Base-by-base conservation (phyloP, 495 filamentous ascomycete species). In the Hypoxylon rickii region DNA sequence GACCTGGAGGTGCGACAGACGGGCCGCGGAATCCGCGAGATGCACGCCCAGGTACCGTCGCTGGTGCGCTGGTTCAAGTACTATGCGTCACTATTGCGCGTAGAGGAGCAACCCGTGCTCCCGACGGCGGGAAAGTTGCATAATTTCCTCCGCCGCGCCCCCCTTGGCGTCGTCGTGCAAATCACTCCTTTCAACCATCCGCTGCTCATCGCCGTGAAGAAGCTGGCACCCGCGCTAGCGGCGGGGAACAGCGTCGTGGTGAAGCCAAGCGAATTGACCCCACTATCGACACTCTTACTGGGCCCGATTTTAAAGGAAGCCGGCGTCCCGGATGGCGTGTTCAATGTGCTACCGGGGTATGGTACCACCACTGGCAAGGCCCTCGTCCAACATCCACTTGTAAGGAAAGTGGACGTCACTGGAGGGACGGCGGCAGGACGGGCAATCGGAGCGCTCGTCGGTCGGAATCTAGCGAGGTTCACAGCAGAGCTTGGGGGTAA, bases 141-240 rank as follows among this genome's bases (percentile, higher is more conserved):
- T 51, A 86, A 86, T 61, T 85, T 83, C 46, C 65, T 85, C 33
- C 80, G 80, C 17, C 77, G 83, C 13, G 68, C 76, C 3, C 84
- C 85, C 0, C 67, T 88, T 0, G 85, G 85, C 18, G 84, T 87
- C 0, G 83, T 86, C 0, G 82, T 76, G 2, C 81, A 81, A 46
- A 84, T 88, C 48, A 86, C 83, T 0, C 84, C 85, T 7, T 88
- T 84, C 70, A 87, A 87, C 63, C 81, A 85, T 48, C 83, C 84
- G 1, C 66, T 88, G 7, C 69, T 86, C 13, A 85, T 86, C 49
- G 80, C 82, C n/a, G 78, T 79, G 19, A 85, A 83, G 73, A 86
- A 86, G 57, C 69, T 86, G 21, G 83, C 75, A 3, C 79, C 83
- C 0, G 83, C 84, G 0, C 73, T 87, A 3, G 82, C 81, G 2